These are phyloP conservation scores for Ophiosphaerella herpotricha DNA, from an alignment of 2,329 filamentous ascomycete genomes.

Conservation along the genomic window DNA sequence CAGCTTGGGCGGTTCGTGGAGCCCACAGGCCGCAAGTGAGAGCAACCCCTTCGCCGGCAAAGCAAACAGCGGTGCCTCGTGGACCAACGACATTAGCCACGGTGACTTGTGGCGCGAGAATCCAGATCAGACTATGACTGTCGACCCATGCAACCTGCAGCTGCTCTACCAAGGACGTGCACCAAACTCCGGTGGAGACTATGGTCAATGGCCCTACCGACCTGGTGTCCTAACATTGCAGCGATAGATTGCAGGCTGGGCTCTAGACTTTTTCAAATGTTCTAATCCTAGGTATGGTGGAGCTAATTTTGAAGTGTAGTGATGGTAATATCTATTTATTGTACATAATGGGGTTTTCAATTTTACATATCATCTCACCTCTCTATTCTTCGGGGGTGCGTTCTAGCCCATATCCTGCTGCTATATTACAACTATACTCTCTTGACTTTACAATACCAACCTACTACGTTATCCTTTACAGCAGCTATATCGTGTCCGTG, in stretches of 20 bases:
- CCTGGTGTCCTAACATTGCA: conserved; percentile 60
- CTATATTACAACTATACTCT: too few species aligned
- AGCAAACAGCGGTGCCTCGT: conserved; percentile 66
- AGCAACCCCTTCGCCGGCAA: conserved; percentile 68
- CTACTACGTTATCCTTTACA: too few species aligned
- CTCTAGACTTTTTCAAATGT: too few species aligned
- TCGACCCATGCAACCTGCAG: conserved; percentile 68
- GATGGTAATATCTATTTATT: too few species aligned
- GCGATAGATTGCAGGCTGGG: conserved; percentile 5
- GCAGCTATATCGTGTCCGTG: too few species aligned
- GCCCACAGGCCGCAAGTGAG: conserved; percentile 60
- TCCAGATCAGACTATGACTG: conserved; percentile 64
- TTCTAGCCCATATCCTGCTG: too few species aligned
- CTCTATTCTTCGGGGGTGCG: too few species aligned
- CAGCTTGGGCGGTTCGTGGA: conserved; percentile 63
- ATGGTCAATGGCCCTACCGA: conserved; percentile 59
- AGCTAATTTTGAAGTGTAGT: too few species aligned
- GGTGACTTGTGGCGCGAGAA: conserved; percentile 64
- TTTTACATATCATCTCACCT: too few species aligned
- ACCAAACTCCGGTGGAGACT: conserved; percentile 47
- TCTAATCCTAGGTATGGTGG: too few species aligned
- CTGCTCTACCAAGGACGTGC: conserved; percentile 65
- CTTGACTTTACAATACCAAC: too few species aligned
- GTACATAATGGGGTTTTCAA: too few species aligned
- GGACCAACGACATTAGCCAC: conserved; percentile 71